Evolutionary conservation across 768 basidiomycete species (phyloP), one percentile per base, ranked within the genome.

Genomic region (Trichaptum fuscoviolaceum): DNA sequence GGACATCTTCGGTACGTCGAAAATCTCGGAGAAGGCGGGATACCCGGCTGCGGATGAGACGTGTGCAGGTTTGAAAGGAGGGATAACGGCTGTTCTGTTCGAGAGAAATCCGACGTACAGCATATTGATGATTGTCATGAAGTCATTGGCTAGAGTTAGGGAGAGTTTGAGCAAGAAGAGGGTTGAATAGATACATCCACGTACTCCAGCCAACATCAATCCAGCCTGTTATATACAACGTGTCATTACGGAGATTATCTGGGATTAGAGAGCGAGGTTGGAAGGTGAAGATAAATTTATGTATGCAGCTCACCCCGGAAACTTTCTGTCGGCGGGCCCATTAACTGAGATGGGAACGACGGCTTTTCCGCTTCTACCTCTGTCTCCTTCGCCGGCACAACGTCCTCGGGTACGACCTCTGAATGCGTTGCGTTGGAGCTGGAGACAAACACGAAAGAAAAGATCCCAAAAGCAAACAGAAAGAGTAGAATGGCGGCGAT

Each of bases 71-170:
- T 78, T 82, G 70, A 90, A 89, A 72, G 81, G 80, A 1, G 84
- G 80, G 4, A 90, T 70, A 66, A 90, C 79, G 5, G 88, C 86
- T 52, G 87, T 80, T 35, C 87, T 82, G 52, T 83, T 82, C 9
- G 87, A 86, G 68, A 90, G 78, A 36, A 84, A 64, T 15, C 78
- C 86, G 10, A 90, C 80, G 68, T 88, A 88, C 35, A 89, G 78
- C 63, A 88, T 76, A 72, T 89, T 87, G 57, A 77, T 59, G 34
- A 66, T 25, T 23, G 72, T 65, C 71, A 71, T 73, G 64, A 69
- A 65, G 64, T 73, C 70, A 63, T 72, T 72, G 35, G 71, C 66
- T 66, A n/a, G 7, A 34, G n/a, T 10, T 27, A 30, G n/a, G 23
- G 3, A 18, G 18, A 34, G 4, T n/a, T n/a, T 61, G 4, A 61